phyloP scores from a whole-genome alignment of 257 asterid genomes.

The Nyctanthes arbortristis region DNA sequence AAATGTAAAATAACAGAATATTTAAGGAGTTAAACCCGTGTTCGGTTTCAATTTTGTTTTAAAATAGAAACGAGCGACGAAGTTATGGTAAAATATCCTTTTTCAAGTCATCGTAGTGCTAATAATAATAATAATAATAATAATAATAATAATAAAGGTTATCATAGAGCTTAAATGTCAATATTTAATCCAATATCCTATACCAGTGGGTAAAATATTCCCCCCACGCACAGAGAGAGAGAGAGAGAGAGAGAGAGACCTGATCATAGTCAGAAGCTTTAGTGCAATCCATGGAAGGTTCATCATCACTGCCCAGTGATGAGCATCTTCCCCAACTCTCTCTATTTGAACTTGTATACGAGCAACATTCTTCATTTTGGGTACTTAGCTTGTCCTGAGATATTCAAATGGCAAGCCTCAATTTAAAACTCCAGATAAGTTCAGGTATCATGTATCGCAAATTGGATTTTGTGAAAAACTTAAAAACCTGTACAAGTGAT shows the following conservation, averaged over 20 bases:
- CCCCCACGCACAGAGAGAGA: slow-evolving; percentile 6
- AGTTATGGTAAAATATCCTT: no score
- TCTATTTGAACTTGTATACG: slow-evolving; percentile 89
- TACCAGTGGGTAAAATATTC: background rate
- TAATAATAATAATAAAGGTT: no score
- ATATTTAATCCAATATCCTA: background rate
- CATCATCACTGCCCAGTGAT: slow-evolving; percentile 80
- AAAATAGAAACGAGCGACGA: no score
- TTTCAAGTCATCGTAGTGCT: background rate
- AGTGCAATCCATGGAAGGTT: slow-evolving; percentile 44
- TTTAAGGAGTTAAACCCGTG: background rate
- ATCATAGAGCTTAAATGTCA: background rate
- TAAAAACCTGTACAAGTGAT: slow-evolving; percentile 60
- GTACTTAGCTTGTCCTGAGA: slow-evolving; percentile 61
- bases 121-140: no score
- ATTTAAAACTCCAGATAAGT: slow-evolving; percentile 3
- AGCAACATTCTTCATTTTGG: slow-evolving; percentile 83
- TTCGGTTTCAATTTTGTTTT: no score
- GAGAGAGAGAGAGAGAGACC: slow-evolving; percentile 40
- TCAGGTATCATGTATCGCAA: slow-evolving; percentile 16
- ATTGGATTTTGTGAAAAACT: slow-evolving; percentile 7
- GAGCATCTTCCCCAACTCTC: slow-evolving; percentile 99
- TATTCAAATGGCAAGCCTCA: slow-evolving; percentile 12
- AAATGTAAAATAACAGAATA: background rate
- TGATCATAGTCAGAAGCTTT: slow-evolving; percentile 46